Base-by-base conservation (phyloP, 176 grass and related monocot genomes). In the Eleusine coracana region DNA sequence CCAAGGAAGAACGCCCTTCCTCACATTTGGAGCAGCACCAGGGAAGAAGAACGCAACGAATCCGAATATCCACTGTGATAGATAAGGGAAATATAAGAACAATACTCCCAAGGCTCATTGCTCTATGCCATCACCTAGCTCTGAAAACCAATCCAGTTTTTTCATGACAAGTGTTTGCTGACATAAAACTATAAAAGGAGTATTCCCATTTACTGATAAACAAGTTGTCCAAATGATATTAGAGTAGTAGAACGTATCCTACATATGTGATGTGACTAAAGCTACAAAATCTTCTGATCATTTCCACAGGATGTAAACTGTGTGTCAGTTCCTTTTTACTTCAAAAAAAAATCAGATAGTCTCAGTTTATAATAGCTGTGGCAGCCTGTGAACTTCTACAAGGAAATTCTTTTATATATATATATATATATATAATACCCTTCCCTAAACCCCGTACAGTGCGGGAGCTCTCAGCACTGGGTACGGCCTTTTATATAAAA, bases 41-140 rank as follows among this genome's bases (percentile, higher is more conserved):
- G 95, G 95, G 86, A 88, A 82, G 67, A 97, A 91, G 71, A 94
- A 97, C 60, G 86, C 31, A 44, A 92, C 75, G 14, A 97, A 92
- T 59, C 92, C 92, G 54, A 91, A 88, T 77, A 94, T 87, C 95
- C 92, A 97, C 95, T 97, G 86, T 52, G 41, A 83, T 61, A 89
- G 10, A 76, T 25, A 78, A 89, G 74, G 46, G 4, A 82, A 69
- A 64, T 34, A 51, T 66, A 55, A 87, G 70, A 75, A 45, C 64
- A 78, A 61, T 34, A 17, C 6, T 18, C 31, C 31, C 48, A 55
- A 77, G n/a, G 50, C 2, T 14, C 0, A 52, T 49, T 48, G 51
- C 59, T 9, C 17, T 51, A 52, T 51, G 13, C 4, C 44, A 82
- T 63, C 40, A 52, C 63, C 18, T 27, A 54, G 14, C 52, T 82